Evolutionary conservation across 441 rosid genomes (phyloP), one percentile per base, ranked within the genome.

Genomic region (Pelargonium citronellum): DNA sequence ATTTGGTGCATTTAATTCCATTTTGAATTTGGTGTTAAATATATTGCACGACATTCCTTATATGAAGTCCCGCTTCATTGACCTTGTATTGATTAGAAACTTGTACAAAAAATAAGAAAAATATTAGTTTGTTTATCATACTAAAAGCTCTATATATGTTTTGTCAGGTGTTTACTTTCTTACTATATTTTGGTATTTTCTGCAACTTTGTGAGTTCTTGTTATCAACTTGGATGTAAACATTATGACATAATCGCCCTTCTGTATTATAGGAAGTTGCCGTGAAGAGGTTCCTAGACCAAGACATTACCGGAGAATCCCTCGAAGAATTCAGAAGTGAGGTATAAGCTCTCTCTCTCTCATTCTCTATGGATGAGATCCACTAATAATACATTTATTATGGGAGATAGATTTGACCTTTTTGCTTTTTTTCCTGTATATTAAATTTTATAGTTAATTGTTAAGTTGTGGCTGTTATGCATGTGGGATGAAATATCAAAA

Each of bases 221-320:
- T 20, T 10, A 58, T 10, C 13, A 58, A 22, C 64, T 58, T 20
- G 64, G 64, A 20, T 19, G 34, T 9, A 20, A 9, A 58, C 20
- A 5, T 20, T 58, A 12, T 58, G 64, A 58, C 64, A 20, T 58
- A 20, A 19, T 20, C 7, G 10, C 64, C 64, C 64, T 70, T 79
- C 58, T 44, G 47, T 77, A 75, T 78, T 72, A 65, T 71, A 89
- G 94, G 90, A 85, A 79, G 91, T 89, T 79, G 94, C 94, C 19
- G 94, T 84, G 70, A 89, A 89, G 81, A 87, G 75, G 84, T 89
- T 89, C 77, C 82, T 89, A 68, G 91, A 87, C 75, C 94, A 89
- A 82, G 90, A 77, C 70, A 64, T 89, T 68, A 79, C 80, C 69
- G 94, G 90, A 68, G 90, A 89, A 69, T 79, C 84, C 67, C 82